Evolutionary conservation across 2,329 filamentous ascomycete species (phyloP), one percentile per base, ranked within the genome.

Genomic region (Ophiostoma sp.): DNA sequence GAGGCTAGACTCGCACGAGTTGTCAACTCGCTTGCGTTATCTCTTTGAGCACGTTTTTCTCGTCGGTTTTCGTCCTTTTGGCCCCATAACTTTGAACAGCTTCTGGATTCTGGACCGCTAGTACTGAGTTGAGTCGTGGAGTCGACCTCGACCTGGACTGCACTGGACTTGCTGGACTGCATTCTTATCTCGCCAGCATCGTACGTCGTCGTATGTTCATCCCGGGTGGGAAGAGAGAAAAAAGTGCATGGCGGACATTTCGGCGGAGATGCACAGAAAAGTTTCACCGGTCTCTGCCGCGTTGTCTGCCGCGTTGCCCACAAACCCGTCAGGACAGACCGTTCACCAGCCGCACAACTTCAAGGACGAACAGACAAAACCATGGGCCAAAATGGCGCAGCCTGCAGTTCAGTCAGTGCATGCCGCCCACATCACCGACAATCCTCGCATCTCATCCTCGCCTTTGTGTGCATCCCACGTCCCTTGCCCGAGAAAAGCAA

Each of bases 281-380:
- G 64, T 11, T 50, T 50, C 63, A 68, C 64, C 64, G 42, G 64
- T 50, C 42, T 68, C 64, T 68, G 64, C 63, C 63, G 63, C n/a
- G 39, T 45, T 17, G n/a, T n/a, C n/a, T n/a, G n/a, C n/a, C n/a
- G n/a, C n/a, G 36, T 15, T 12, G 12, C 39, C 63, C n/a, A 52
- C 50, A n/a, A n/a, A 52, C 50, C n/a, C n/a, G 12, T 28, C 8
- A 25, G 8, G 9, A 52, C 7, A 64, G 36, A 64, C 61, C n/a
- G 22, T 25, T 5, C 6, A 19, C 39, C 63, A 68, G 39, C 63
- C 39, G 63, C 39, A 8, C 39, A 68, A 48, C 25, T 31, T n/a
- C 8, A 19, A n/a, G n/a, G n/a, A n/a, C n/a, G n/a, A n/a, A 22
- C 22, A 8, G 48, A 52, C 48, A 22, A n/a, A 6, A 52, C 48